A percentile compares a stretch with the other conserved stretches of the same genome.
These are phyloP conservation scores for Podaxis sp. DNA, from an alignment of 768 basidiomycete genomes.

Conservation along the genomic window DNA sequence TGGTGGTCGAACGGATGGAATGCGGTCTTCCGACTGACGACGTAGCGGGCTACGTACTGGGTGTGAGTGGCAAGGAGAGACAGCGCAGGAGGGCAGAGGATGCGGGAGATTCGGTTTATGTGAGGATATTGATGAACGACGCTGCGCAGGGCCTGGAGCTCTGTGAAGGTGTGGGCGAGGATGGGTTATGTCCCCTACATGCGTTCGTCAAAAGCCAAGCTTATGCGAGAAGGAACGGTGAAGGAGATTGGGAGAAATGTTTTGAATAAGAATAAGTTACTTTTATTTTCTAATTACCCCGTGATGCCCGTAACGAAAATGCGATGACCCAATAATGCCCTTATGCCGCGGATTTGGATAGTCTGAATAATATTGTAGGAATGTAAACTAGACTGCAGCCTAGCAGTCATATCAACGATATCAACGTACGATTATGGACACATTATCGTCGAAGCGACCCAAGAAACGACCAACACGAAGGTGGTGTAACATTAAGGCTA, in stretches of 20 bases:
- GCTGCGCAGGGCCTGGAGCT: constrained; percentile 62
- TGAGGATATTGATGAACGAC: constrained; percentile 79
- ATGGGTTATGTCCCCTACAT: constrained; percentile 64
- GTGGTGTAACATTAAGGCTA: no score
- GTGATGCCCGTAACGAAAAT: background rate
- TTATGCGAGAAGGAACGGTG: constrained; percentile 66
- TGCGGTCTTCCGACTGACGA: constrained; percentile 31
- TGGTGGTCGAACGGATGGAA: constrained; percentile 70
- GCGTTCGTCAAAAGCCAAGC: constrained; percentile 69
- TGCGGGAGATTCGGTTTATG: constrained; percentile 32
- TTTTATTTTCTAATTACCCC: background rate
- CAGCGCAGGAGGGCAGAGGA: constrained; percentile 12
- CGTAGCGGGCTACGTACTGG: background rate
- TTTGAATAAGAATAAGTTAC: constrained; percentile 26
- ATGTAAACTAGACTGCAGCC: no score
- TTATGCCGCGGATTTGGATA: no score
- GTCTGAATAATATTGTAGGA: no score
- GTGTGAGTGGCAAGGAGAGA: constrained; percentile 15
- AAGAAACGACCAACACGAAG: no score
- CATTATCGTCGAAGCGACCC: no score
- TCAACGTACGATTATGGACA: no score
- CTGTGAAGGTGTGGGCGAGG: constrained; percentile 44
- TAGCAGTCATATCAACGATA: no score
- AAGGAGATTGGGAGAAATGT: constrained; percentile 72
- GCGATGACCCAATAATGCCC: background rate